phyloP scores from a whole-genome alignment of 164 flowering plant species.

The Berberis vulgaris region DNA sequence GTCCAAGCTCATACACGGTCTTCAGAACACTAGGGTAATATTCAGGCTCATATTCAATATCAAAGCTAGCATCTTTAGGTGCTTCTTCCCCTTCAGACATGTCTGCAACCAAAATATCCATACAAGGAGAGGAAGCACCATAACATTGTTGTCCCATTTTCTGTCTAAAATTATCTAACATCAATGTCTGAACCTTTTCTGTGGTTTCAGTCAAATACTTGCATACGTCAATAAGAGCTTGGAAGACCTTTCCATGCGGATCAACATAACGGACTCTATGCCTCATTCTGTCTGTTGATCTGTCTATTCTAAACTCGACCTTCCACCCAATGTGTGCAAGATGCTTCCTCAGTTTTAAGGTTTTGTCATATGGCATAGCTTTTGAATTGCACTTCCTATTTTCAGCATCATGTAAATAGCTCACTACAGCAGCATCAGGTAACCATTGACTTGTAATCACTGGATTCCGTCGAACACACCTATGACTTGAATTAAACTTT shows the following conservation, averaged over 20 bases:
- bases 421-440: constrained; percentile 25
- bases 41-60: constrained; percentile 13
- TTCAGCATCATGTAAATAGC: constrained; percentile 10
- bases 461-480: neutral
- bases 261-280: constrained; percentile 31
- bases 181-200: neutral
- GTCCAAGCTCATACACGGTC: constrained; percentile 10
- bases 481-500: no score
- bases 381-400: neutral
- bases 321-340: constrained; percentile 59
- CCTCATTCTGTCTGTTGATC: neutral
- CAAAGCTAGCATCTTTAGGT: neutral
- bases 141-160: no score
- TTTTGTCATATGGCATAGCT: no score
- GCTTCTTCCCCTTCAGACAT: no score
- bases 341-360: constrained; percentile 34
- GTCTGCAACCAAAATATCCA: no score
- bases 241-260: constrained; percentile 30
- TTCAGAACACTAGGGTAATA: constrained; percentile 40
- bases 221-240: constrained; percentile 37
- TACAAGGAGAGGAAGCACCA: no score
- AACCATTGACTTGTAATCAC: neutral
- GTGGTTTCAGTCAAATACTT: constrained; percentile 8
- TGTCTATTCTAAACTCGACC: constrained; percentile 23
- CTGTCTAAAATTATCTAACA: no score